Percentiles rank a stretch among this genome's conserved stretches.
Evolutionary conservation across 2,329 filamentous ascomycete genomes (phyloP).

Genomic region (Fusarium pininemorale): DNA sequence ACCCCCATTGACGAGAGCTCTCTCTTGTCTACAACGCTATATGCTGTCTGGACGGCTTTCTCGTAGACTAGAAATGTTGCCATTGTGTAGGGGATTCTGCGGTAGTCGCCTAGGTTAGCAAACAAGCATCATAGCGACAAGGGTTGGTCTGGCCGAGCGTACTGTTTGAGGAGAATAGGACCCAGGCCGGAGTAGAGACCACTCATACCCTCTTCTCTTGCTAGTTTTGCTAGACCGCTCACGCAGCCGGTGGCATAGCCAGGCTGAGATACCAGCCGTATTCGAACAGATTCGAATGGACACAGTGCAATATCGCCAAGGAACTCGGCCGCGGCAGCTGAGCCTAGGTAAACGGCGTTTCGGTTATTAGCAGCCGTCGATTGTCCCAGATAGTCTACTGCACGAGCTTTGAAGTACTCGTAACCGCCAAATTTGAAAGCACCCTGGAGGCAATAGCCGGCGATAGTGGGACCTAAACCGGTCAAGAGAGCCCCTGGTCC

Average conservation of each 20-base stretch:
- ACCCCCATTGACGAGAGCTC: background rate
- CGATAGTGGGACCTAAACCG: background rate
- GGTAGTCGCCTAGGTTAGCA: background rate
- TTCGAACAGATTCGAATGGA: background rate
- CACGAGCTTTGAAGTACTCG: background rate
- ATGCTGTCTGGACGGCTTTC: background rate
- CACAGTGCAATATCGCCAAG: background rate
- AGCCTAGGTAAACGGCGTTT: background rate
- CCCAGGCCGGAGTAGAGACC: background rate
- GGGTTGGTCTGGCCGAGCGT: background rate
- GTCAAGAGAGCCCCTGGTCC: background rate
- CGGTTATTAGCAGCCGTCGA: background rate
- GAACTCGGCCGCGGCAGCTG: background rate
- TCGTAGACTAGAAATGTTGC: background rate
- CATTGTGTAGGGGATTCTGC: background rate
- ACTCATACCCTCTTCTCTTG: background rate
- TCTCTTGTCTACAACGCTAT: background rate
- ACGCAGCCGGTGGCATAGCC: background rate
- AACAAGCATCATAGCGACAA: background rate
- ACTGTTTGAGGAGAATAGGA: background rate
- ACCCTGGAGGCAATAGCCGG: background rate
- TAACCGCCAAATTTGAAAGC: background rate
- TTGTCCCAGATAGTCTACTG: background rate
- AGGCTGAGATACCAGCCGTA: background rate
- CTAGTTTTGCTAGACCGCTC: background rate